Evolutionary conservation across 2,329 filamentous ascomycete species (phyloP), one percentile per base, ranked within the genome.

Genomic region (Trichothecium sympodiale): DNA sequence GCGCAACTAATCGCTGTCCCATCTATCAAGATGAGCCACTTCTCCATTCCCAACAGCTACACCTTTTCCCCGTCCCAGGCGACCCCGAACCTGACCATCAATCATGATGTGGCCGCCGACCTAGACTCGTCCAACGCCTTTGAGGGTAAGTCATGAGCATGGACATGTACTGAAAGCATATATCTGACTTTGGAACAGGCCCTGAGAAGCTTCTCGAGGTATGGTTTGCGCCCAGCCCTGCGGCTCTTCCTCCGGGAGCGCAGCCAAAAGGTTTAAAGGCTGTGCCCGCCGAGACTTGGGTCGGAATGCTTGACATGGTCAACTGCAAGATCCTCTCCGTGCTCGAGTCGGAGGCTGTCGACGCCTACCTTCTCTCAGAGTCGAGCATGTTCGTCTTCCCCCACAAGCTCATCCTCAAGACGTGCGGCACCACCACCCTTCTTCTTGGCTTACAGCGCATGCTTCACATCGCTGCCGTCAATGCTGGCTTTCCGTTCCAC

Each of bases 301-400:
- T 93, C 59, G 80, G 79, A 40, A 95, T 98, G 91, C 75, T 98
- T 40, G 91, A 98, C 56, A 73, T 95, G 54, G 91, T 98, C 62
- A 94, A 95, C 59, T 98, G 91, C 78, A 91, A 98, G 66, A 87
- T 98, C 37, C 71, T 98, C 38, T 98, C 91, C 4, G 82, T 94
- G 43, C 76, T 98, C 44, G 80, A 89, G 55, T 94, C 89, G 17
- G 87, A 94, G 44, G 80, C 89, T 54, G 83, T 96, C 49, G 91
- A 98, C 55, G 89, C 91, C 45, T 98, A 98, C 56, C 77, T 98
- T 6, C 72, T 98, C 38, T 98, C 91, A 43, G 91, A 98, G 65
- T 96, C 91, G 29, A 96, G 91, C 82, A 94, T 98, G 88, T 98
- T 98, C 57, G 86, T 98, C 49, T 98, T 94, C 61, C 87, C 88